Evolutionary conservation across 495 filamentous ascomycete genomes (phyloP).

Genomic region (Xylaria grammica): DNA sequence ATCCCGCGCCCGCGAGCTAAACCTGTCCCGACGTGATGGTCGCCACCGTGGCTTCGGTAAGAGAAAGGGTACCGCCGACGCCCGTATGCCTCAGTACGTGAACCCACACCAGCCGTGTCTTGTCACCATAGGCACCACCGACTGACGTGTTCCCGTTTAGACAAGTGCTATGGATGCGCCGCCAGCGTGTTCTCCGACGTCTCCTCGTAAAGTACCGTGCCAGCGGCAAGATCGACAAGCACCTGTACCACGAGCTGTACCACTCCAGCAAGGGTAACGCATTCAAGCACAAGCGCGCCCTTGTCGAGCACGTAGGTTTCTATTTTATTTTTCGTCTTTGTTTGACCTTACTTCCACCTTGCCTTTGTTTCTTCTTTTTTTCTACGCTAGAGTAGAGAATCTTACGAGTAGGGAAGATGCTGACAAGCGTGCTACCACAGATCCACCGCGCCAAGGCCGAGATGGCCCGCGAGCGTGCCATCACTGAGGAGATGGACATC

Average conservation of each 20-base stretch:
- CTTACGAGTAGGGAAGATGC: neutral
- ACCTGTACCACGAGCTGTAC: constrained; percentile 99
- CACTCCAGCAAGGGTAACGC: constrained; percentile 99
- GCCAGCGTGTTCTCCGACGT: constrained; percentile 97
- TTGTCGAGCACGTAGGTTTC: constrained; percentile 96
- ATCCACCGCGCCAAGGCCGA: constrained; percentile 99
- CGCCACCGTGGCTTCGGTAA: constrained; percentile 99
- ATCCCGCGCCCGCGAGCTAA: constrained; percentile 88
- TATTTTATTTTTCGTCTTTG: constrained; percentile 7
- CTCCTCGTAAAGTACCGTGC: constrained; percentile 99
- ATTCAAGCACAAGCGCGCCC: constrained; percentile 99
- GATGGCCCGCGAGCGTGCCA: constrained; percentile 87
- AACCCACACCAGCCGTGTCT: neutral
- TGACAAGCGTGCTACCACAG: constrained; percentile 53
- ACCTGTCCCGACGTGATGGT: constrained; percentile 85
- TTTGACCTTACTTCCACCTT: too few species aligned
- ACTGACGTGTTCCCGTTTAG: constrained; percentile 54
- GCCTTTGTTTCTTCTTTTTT: too few species aligned
- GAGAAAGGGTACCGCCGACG: constrained; percentile 99
- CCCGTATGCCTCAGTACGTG: constrained; percentile 96
- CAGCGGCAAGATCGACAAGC: constrained; percentile 99
- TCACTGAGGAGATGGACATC: constrained; percentile 99
- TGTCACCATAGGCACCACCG: neutral
- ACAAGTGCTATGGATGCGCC: constrained; percentile 99
- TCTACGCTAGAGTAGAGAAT: too few species aligned